Percentiles rank a stretch among this genome's conserved stretches.
Conservation (phyloP, 345 rosid species). For the Hibiscus mutabilis region DNA sequence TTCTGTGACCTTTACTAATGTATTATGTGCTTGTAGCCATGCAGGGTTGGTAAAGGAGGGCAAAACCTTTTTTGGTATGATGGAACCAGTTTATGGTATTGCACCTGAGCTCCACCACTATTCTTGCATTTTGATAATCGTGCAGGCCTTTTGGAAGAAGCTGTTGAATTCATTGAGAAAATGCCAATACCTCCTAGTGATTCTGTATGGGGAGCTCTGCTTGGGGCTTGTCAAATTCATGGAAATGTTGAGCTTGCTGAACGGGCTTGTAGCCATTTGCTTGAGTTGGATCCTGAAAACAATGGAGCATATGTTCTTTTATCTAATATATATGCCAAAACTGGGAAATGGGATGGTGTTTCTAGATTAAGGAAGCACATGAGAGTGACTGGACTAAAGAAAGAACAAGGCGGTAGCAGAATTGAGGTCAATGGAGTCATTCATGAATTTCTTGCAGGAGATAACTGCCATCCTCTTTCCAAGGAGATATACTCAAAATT, state of each 20-base stretch:
- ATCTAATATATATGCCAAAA: slow-evolving; percentile 65
- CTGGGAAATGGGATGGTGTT: slow-evolving; percentile 50
- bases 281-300: slow-evolving; percentile 52
- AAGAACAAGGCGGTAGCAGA: slow-evolving; percentile 72
- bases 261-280: slow-evolving; percentile 42
- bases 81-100: slow-evolving; percentile 47
- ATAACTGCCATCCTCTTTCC: slow-evolving; percentile 44
- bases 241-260: slow-evolving; percentile 61
- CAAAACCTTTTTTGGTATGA: slow-evolving; percentile 37
- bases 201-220: slow-evolving; percentile 65
- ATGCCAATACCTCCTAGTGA: slow-evolving; percentile 53
- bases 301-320: slow-evolving; percentile 58
- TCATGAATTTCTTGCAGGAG: slow-evolving; percentile 64
- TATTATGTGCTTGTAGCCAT: slow-evolving; percentile 68
- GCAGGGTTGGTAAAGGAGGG: slow-evolving; percentile 61
- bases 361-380: slow-evolving; percentile 53
- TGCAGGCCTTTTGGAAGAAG: slow-evolving; percentile 62
- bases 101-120: slow-evolving; percentile 59
- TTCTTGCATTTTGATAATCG: slow-evolving; percentile 68
- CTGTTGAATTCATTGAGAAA: slow-evolving; percentile 44
- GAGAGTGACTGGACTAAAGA: slow-evolving; percentile 57
- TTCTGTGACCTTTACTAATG: slow-evolving; percentile 55
- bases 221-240: slow-evolving; percentile 67
- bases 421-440: slow-evolving; percentile 56
- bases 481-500: slow-evolving; percentile 44